A percentile compares a stretch with the other conserved stretches of the same genome.
Evolutionary conservation across 2,329 filamentous ascomycete genomes (phyloP).

Genomic region (Aspergillus sp.): DNA sequence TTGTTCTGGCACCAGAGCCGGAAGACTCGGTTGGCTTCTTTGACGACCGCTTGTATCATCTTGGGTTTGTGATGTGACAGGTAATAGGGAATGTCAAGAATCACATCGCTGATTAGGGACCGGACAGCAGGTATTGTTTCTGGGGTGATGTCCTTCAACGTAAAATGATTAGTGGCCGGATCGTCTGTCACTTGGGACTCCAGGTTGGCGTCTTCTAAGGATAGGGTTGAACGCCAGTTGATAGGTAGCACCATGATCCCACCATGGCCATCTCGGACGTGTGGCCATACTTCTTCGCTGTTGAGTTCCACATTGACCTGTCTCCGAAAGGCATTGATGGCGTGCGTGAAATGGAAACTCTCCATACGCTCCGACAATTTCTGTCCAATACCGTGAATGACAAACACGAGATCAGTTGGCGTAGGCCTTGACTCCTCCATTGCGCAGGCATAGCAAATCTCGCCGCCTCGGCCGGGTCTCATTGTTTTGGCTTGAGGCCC

Average conservation of each 20-base stretch:
- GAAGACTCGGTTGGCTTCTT: conserved; percentile 94
- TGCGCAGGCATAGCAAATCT: conserved; percentile 56
- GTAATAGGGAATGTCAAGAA: conserved; percentile 98
- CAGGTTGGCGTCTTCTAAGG: conserved; percentile 75
- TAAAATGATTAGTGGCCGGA: conserved; percentile 61
- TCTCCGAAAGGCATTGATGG: conserved; percentile 85
- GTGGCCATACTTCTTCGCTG: conserved; percentile 69
- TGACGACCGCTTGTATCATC: conserved; percentile 86
- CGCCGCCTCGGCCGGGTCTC: conserved; percentile 24
- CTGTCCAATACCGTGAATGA: conserved; percentile 94
- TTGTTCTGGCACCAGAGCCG: conserved; percentile 94
- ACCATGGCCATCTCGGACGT: conserved; percentile 74
- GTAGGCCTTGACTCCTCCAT: conserved; percentile 64
- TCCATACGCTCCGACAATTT: conserved; percentile 93
- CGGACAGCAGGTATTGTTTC: conserved; percentile 88
- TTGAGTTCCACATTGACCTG: conserved; percentile 82
- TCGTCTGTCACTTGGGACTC: conserved; percentile 54
- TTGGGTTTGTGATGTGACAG: conserved; percentile 93
- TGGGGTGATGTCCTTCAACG: conserved; percentile 86
- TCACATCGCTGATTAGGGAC: conserved; percentile 91
- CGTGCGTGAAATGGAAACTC: conserved; percentile 95
- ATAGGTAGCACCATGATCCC: conserved; percentile 92
- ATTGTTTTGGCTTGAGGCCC: conserved; percentile 36
- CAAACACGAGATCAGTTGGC: conserved; percentile 83
- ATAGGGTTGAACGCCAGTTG: conserved; percentile 89